Conservation (phyloP, 2,329 filamentous ascomycete species). For the Diaporthe sp. region DNA sequence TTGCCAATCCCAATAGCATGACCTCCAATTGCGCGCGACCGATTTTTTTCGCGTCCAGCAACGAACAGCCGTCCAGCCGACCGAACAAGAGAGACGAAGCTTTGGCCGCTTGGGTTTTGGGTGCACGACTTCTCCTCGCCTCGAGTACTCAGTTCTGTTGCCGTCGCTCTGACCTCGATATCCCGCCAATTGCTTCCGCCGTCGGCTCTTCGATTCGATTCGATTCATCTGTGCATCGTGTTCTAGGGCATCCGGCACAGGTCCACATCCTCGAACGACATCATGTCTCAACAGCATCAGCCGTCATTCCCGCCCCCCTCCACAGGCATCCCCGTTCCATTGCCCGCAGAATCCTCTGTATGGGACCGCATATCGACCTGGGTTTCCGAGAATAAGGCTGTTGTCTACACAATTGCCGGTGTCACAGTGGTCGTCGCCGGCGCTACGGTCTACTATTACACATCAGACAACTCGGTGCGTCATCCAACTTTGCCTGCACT, state of each 20-base stretch:
- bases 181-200: constrained; percentile 26
- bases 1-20: constrained; percentile 32
- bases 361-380: constrained; percentile 94
- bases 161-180: constrained; percentile 12
- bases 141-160: constrained; percentile 19
- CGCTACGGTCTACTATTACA: constrained; percentile 93
- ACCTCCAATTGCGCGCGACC: constrained; percentile 38
- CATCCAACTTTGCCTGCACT: constrained; percentile 26
- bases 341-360: constrained; percentile 75
- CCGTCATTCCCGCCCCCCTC: constrained; percentile 59
- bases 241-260: constrained; percentile 18
- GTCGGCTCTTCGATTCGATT: constrained; percentile 9
- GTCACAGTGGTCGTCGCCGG: constrained; percentile 90
- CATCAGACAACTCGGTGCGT: constrained; percentile 73
- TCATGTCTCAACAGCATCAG: constrained; percentile 58
- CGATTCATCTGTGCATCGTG: constrained; percentile 17
- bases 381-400: constrained; percentile 95
- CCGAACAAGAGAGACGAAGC: constrained; percentile 23
- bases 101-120: constrained; percentile 15
- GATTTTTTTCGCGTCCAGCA: constrained; percentile 40
- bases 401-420: constrained; percentile 96
- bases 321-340: constrained; percentile 60
- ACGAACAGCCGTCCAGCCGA: constrained; percentile 23
- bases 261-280: constrained; percentile 22
- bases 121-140: constrained; percentile 12